Conservation (phyloP, 1,284 basidiomycete genomes). For the Flammula alnicola region DNA sequence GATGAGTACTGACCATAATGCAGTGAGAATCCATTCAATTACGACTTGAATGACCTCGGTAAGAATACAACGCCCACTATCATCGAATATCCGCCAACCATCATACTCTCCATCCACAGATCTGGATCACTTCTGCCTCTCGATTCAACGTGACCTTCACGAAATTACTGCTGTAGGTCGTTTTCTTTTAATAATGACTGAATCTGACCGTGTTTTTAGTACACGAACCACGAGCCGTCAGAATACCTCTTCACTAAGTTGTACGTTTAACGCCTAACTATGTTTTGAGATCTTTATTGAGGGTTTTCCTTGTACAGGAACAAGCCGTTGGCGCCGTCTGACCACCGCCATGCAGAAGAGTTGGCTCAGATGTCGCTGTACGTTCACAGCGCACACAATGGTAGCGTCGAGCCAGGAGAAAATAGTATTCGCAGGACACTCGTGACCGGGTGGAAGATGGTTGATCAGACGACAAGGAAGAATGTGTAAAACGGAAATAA, state of each 20-base stretch:
- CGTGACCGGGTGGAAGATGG: constrained; percentile 57
- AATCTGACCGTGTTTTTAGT: constrained; percentile 35
- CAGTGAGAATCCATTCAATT: constrained; percentile 72
- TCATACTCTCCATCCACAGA: constrained; percentile 39
- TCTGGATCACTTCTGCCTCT: constrained; percentile 63
- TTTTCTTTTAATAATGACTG: not conserved
- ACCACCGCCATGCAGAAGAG: constrained; percentile 58
- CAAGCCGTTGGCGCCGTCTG: constrained; percentile 68
- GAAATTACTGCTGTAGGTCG: constrained; percentile 64
- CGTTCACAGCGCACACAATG: constrained; percentile 2
- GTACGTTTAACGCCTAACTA: constrained; percentile 14
- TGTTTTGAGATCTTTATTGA: not conserved
- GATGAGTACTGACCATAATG: not conserved
- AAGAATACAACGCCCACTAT: constrained; percentile 19
- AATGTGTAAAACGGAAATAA: constrained; percentile 6
- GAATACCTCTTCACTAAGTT: constrained; percentile 51
- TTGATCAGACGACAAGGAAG: constrained; percentile 38
- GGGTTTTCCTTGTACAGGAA: constrained; percentile 37
- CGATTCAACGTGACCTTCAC: constrained; percentile 62
- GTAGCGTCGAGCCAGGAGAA: constrained; percentile 35
- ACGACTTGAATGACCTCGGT: constrained; percentile 69
- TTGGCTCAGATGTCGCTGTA: constrained; percentile 36
- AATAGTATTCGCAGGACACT: constrained; percentile 53
- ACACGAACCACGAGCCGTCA: constrained; percentile 52
- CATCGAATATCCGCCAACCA: not conserved